These are phyloP conservation scores for Tetrastigma voinierianum DNA, from an alignment of 164 flowering plant species.

Conservation along the genomic window DNA sequence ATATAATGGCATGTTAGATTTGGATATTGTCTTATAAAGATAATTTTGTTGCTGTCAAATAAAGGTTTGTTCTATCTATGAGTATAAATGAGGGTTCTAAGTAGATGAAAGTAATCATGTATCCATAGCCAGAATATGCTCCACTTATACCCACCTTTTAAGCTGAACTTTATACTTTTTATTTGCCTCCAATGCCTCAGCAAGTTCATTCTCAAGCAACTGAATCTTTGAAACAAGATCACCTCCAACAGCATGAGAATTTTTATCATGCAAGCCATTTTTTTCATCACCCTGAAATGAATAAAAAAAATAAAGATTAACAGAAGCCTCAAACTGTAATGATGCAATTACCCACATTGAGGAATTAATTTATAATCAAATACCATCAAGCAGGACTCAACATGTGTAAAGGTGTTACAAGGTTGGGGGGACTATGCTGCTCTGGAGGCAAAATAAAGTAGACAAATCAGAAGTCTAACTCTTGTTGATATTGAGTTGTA, in stretches of 20 bases:
- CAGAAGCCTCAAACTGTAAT: constrained; percentile 3
- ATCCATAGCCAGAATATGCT: not conserved
- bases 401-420: no score
- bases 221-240: constrained; percentile 40
- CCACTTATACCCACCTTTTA: constrained; percentile 34
- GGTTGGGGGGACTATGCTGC: not conserved
- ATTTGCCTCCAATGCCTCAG: constrained; percentile 61
- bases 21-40: no score
- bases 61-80: not conserved
- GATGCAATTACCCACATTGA: not conserved
- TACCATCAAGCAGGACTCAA: not conserved
- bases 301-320: no score
- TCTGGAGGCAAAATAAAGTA: not conserved
- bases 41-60: not conserved
- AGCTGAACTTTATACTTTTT: constrained; percentile 47
- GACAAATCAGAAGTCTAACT: not conserved
- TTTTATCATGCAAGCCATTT: constrained; percentile 17
- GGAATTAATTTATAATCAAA: not conserved
- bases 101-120: not conserved
- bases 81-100: no score
- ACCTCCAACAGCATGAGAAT: constrained; percentile 13
- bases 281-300: constrained; percentile 20
- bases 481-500: constrained; percentile 5
- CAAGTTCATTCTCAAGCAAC: constrained; percentile 62
- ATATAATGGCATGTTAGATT: no score